Base-by-base conservation (phyloP, 768 basidiomycete genomes). In the Tylopilus rubrobrunneus region DNA sequence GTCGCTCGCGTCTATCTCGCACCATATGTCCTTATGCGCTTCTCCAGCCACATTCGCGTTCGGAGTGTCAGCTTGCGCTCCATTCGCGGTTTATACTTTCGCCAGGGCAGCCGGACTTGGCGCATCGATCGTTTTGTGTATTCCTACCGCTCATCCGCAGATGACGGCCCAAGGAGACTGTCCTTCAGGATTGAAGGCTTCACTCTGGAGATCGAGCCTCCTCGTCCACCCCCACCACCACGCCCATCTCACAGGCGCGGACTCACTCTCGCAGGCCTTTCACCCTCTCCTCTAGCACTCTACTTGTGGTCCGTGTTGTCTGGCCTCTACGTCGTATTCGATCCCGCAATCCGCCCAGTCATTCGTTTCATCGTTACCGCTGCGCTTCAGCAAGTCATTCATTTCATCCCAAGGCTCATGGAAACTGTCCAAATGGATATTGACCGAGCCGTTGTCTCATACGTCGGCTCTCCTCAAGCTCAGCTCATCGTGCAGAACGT, bases 21-120 rank as follows among this genome's bases (percentile, higher is more conserved):
- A 3, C 88, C 88, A 48, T 84, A 80, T 71, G 65, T 85, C 43
- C 75, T 90, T 31, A 73, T 77, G 48, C 75, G 77, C 41, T 70
- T 83, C 51, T 85, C 85, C n/a, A 68, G 63, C 34, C 83, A 78
- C 59, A 73, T 90, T 55, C 83, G 84, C 29, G 76, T 89, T 33
- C 80, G 83, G 39, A 89, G 85, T 65, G 78, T 90, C 52, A 90
- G 89, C 64, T 72, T 87, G 37, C 80, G 86, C 50, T 92, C 89
- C 19, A 82, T 92, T 55, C 84, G 87, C 49, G 89, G 89, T 33
- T 72, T 91, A 21, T 89, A 85, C 68, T 78, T 88, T 56, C 78
- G 81, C 44, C 74, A 73, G 29, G 83, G 84, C 28, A 69, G 66
- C 46, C 72, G 76, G 49, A 80, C 77, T 27, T 80, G 80, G 71